phyloP scores from a whole-genome alignment of 805 yeast genomes.

The Candida ponderosae region DNA sequence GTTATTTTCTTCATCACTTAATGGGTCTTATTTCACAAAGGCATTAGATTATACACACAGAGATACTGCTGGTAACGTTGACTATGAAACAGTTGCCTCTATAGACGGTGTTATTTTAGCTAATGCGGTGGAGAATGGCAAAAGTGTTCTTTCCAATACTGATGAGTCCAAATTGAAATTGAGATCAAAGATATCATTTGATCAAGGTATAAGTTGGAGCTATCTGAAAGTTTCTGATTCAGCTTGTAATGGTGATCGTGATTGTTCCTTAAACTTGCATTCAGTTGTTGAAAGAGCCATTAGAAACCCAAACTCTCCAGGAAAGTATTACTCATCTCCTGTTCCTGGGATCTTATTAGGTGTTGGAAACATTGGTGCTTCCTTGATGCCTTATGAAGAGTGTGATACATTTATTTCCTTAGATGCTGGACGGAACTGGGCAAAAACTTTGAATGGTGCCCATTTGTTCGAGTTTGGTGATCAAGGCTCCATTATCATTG shows the following conservation, averaged over 20 bases:
- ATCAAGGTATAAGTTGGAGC: slow-evolving; percentile 30
- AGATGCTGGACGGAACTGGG: slow-evolving; percentile 78
- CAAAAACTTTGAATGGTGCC: slow-evolving; percentile 42
- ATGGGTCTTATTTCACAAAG: slow-evolving; percentile 43
- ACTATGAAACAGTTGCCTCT: slow-evolving; percentile 33
- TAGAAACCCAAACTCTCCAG: slow-evolving; percentile 14
- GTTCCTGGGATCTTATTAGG: slow-evolving; percentile 39
- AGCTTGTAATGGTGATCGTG: slow-evolving; percentile 15
- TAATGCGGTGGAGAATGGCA: slow-evolving; percentile 22
- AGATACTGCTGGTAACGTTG: slow-evolving; percentile 20
- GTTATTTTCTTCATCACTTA: slow-evolving; percentile 31
- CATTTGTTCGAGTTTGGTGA: slow-evolving; percentile 61
- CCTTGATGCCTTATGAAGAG: slow-evolving; percentile 15
- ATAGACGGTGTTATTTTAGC: slow-evolving; percentile 60
- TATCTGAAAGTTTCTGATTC: slow-evolving; percentile 16
- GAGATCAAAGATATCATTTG: slow-evolving; percentile 26
- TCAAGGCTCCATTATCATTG: slow-evolving; percentile 64
- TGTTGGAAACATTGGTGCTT: slow-evolving; percentile 30
- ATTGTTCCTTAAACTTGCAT: slow-evolving; percentile 30
- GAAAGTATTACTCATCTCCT: slow-evolving; percentile 28
- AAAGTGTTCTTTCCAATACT: slow-evolving; percentile 5
- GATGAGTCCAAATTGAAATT: slow-evolving; percentile 7
- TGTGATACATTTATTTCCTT: slow-evolving; percentile 55
- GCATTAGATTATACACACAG: slow-evolving; percentile 34
- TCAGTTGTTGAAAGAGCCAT: slow-evolving; percentile 23